Evolutionary conservation across 306 rosid genomes (phyloP), one percentile per base, ranked within the genome.

Genomic region (Sicyos baderoa): DNA sequence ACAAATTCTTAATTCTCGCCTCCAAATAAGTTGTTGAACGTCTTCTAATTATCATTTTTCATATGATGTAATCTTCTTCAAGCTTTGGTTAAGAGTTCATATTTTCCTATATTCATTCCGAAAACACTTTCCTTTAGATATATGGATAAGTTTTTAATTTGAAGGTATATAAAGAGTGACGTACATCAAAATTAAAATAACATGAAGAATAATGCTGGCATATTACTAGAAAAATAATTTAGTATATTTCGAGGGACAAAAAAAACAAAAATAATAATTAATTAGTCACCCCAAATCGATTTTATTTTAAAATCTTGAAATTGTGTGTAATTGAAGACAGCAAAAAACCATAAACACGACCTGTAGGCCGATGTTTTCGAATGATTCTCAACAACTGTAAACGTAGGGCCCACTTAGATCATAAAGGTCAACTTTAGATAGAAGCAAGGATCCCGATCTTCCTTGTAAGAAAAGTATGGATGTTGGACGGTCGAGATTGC

Each of bases 391-490:
- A 67, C 72, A 14, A 67, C 72, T 48, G 15, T 1, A 67, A 23
- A 47, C 4, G 57, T 8, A 4, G 72, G 72, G 2, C 42, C 72
- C 56, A 49, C 72, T 22, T 4, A 14, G 19, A 47, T 66, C 18
- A 0, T 0, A 47, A 48, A 66, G 71, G 71, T 66, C 71, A 66
- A 66, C 71, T 66, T 47, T 49, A 0, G 56, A 47, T 67, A 9
- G 14, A 23, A 67, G 42, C 72, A 67, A 67, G 72, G 56, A 23
- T 67, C 72, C 9, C 4, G 56, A 67, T 67, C 57, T 48, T 47
- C 54, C 56, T 9, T 12, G 9, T 48, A 6, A 47, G 15, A 3
- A 65, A 48, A 48, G 72, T 67, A 67, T 2, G 72, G 57, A 25
- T 9, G 4, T 0, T 15, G 72, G 57, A 48, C 72, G 72, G 72